Evolutionary conservation across 306 rosid species (phyloP), one percentile per base, ranked within the genome.

Genomic region (Pachyrhizus erosus): DNA sequence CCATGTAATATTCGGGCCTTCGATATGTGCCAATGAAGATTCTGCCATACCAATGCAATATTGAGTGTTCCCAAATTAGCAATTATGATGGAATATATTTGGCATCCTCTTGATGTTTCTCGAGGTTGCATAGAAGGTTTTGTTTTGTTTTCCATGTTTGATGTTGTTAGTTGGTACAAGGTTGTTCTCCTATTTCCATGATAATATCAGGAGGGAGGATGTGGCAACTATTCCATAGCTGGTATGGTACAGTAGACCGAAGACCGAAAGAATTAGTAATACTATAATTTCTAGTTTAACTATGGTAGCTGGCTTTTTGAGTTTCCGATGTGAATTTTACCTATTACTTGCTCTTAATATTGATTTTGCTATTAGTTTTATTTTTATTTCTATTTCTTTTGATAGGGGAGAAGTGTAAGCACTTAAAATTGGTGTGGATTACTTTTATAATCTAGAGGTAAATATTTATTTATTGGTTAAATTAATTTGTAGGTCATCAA

Each of bases 41-140:
- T 80, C 76, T 80, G 60, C 55, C 20, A 26, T 79, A 23, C 46
- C 29, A 15, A 15, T 27, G 37, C 3, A 60, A 60, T 60, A 5
- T 12, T 55, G 29, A 21, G 15, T 23, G 4, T 55, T 24, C 58
- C 7, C 60, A 18, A 2, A 52, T 52, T 18, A 18, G 7, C 4
- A 9, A 21, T 9, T 55, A 11, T 57, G 31, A 23, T 55, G 29
- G 29, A 58, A 58, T 4, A 24, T 58, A 54, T 58, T 4, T 26
- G 15, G n/a, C n/a, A 12, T 39, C 67, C 34, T 24, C 67, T 24
- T 24, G 67, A 62, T 51, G 64, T 49, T 51, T 51, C 11, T 51
- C 9, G n/a, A 73, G 3, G 48, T 10, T 10, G 31, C 26, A 33
- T 27, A 0, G 58, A 17, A 31, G 78, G 24, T 52, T 18, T 9